Evolutionary conservation across 108 stramenopile species (phyloP).

Genomic region (Skeletonema potamos): DNA sequence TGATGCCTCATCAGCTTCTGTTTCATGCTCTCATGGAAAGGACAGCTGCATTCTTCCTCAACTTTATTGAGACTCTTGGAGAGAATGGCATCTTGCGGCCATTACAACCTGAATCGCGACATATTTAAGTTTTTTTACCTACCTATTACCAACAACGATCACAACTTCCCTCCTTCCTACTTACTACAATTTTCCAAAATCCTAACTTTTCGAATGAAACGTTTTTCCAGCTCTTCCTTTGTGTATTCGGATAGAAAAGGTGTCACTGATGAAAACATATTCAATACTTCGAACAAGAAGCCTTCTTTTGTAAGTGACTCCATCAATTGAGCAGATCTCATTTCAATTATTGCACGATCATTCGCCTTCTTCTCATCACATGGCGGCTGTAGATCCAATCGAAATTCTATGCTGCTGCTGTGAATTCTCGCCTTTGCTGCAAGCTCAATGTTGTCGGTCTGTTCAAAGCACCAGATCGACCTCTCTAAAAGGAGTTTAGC

Average conservation of each 20-base stretch:
- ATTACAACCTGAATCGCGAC: too few species aligned
- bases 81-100: too few species aligned
- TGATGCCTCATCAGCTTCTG: too few species aligned
- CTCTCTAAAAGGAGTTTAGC: slow-evolving; percentile 11
- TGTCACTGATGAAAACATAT: neutral
- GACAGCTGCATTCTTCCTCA: too few species aligned
- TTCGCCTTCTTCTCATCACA: neutral
- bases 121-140: too few species aligned
- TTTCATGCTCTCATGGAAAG: too few species aligned
- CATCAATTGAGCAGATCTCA: slow-evolving; percentile 19
- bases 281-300: slow-evolving; percentile 2
- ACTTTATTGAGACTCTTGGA: too few species aligned
- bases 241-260: slow-evolving; percentile 12
- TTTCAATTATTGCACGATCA: slow-evolving; percentile 5
- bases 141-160: too few species aligned
- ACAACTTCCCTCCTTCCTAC: too few species aligned
- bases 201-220: neutral
- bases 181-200: too few species aligned
- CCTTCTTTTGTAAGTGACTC: slow-evolving; percentile 25
- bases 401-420: slow-evolving; percentile 25
- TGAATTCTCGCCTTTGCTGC: slow-evolving; percentile 41
- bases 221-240: slow-evolving; percentile 5
- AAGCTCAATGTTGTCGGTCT: slow-evolving; percentile 20
- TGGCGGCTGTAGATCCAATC: neutral
- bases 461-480: slow-evolving; percentile 44